These are phyloP conservation scores for Carallia brachiata DNA, from an alignment of 345 rosid species.

Conservation along the genomic window DNA sequence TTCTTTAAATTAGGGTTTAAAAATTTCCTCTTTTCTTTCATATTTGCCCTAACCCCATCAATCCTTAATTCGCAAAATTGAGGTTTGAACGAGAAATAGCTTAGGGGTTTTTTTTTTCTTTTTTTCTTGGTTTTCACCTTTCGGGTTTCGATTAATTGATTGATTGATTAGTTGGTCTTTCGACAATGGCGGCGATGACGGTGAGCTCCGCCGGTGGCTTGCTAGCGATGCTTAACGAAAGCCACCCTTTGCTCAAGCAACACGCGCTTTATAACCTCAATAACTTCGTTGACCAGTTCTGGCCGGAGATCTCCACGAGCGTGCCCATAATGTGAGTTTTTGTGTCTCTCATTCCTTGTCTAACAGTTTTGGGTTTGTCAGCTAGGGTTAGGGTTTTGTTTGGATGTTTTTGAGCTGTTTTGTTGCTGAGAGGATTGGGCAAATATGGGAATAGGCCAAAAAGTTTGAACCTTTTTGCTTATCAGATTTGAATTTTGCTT, in stretches of 20 bases:
- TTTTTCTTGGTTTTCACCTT: too few relatives aligned
- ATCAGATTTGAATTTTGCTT: neutral
- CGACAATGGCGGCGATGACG: slow-evolving; percentile 59
- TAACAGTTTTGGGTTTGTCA: neutral
- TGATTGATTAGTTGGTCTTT: neutral
- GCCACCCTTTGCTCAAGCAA: slow-evolving; percentile 71
- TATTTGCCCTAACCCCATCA: neutral
- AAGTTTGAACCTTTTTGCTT: neutral
- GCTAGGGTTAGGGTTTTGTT: neutral
- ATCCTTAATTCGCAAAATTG: neutral
- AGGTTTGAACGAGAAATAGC: neutral
- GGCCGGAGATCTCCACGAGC: slow-evolving; percentile 99
- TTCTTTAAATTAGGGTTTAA: neutral
- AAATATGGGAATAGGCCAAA: neutral
- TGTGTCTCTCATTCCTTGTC: slow-evolving; percentile 3
- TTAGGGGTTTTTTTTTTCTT: neutral
- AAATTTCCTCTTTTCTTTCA: neutral
- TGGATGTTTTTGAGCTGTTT: slow-evolving; percentile 23
- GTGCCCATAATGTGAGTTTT: slow-evolving; percentile 76
- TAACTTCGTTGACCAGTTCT: slow-evolving; percentile 78
- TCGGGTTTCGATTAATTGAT: neutral
- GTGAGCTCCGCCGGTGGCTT: slow-evolving; percentile 93
- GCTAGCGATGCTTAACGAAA: slow-evolving; percentile 94
- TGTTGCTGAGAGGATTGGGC: slow-evolving; percentile 6
- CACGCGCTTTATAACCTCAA: slow-evolving; percentile 91